Percentiles rank a stretch among this genome's conserved stretches.
Evolutionary conservation across 1,284 basidiomycete genomes (phyloP).

Genomic region (Pulchroboletus neoregius): DNA sequence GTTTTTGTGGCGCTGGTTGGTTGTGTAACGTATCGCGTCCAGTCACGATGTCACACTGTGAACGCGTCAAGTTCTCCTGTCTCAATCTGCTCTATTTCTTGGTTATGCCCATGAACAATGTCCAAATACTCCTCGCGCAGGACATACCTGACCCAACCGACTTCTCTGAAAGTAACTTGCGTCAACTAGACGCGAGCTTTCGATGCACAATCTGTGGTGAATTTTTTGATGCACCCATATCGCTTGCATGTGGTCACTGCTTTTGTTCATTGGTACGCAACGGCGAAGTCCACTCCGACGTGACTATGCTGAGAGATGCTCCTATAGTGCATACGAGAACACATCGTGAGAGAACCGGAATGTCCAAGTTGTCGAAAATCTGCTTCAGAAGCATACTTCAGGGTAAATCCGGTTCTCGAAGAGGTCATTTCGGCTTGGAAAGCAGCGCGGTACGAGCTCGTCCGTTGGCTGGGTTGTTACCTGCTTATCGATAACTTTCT

Average conservation of each 20-base stretch:
- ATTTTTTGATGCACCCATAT: conserved; percentile 65
- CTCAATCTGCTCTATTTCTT: background rate
- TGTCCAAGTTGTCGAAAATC: conserved; percentile 64
- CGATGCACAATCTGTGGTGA: conserved; percentile 72
- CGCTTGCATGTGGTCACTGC: conserved; percentile 66
- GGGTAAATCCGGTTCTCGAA: conserved; percentile 58
- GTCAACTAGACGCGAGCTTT: conserved; percentile 56
- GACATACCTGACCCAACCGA: conserved; percentile 65
- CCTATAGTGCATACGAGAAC: conserved; percentile 59
- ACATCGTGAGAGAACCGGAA: conserved; percentile 52
- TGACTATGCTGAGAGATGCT: conserved; percentile 2
- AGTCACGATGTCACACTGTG: conserved; percentile 31
- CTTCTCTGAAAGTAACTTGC: conserved; percentile 59
- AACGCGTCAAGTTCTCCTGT: conserved; percentile 8
- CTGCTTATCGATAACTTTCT: background rate
- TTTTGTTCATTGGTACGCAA: conserved; percentile 69
- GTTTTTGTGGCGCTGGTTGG: background rate
- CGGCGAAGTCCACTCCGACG: background rate
- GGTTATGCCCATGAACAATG: conserved; percentile 28
- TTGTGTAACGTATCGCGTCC: conserved; percentile 23
- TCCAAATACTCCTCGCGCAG: conserved; percentile 29
- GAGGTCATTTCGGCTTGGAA: conserved; percentile 61
- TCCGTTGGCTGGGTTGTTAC: background rate
- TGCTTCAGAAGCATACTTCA: conserved; percentile 54
- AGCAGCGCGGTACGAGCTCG: conserved; percentile 48